phyloP scores from a whole-genome alignment of 768 basidiomycete genomes.

The Ramaria rubella region DNA sequence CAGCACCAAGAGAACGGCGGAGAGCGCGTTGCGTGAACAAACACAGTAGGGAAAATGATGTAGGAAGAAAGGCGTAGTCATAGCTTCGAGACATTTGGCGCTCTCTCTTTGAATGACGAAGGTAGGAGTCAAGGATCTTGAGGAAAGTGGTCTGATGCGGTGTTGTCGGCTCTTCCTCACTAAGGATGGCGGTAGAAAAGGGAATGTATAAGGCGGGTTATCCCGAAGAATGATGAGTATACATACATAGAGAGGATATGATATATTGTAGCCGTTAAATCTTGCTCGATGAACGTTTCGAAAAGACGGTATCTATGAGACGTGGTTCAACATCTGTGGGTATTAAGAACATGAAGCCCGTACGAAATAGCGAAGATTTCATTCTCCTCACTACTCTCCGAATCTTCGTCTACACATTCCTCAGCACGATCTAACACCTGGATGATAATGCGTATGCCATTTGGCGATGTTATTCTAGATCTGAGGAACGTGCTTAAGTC shows the following conservation, averaged over 20 bases:
- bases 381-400: slow-evolving; percentile 56
- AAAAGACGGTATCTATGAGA: slow-evolving; percentile 55
- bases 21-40: slow-evolving; percentile 51
- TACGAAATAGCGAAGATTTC: slow-evolving; percentile 76
- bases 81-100: background rate
- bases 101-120: slow-evolving; percentile 40
- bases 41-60: slow-evolving; percentile 54
- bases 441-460: slow-evolving; percentile 61
- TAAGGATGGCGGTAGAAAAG: slow-evolving; percentile 21
- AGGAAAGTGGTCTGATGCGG: slow-evolving; percentile 85
- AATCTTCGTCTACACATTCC: slow-evolving; percentile 61
- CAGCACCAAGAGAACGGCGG: slow-evolving; percentile 36
- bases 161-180: slow-evolving; percentile 64
- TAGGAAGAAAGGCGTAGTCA: slow-evolving; percentile 44
- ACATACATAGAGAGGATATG: slow-evolving; percentile 49
- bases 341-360: slow-evolving; percentile 16
- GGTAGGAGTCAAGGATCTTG: slow-evolving; percentile 80
- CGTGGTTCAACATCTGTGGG: slow-evolving; percentile 2
- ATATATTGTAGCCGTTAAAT: slow-evolving; percentile 55
- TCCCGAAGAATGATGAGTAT: slow-evolving; percentile 15
- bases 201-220: no score
- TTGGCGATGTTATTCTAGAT: slow-evolving; percentile 34
- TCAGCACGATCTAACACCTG: slow-evolving; percentile 59
- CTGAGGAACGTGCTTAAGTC: slow-evolving; percentile 10
- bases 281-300: slow-evolving; percentile 53